Conservation (phyloP, 2,329 filamentous ascomycete genomes). For the Curvularia sp. region DNA sequence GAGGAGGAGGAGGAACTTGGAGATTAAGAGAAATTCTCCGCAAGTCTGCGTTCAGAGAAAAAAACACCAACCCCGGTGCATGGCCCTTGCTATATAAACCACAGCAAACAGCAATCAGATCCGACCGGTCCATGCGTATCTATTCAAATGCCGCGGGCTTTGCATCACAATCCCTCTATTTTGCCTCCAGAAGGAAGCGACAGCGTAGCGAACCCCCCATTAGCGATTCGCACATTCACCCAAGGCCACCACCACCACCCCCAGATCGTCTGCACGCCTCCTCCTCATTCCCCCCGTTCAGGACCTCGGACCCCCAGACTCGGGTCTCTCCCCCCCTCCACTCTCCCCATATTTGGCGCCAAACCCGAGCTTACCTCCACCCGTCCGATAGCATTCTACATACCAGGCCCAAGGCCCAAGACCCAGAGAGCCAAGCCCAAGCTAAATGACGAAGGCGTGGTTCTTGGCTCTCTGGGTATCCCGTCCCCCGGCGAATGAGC, state of each 20-base stretch:
- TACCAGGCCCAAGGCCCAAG: too few species aligned
- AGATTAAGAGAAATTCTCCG: slow-evolving; percentile 18
- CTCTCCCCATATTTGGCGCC: background rate
- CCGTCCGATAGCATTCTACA: slow-evolving; percentile 3
- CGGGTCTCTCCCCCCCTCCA: background rate
- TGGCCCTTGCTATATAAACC: slow-evolving; percentile 32
- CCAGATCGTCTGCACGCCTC: background rate
- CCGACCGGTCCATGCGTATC: slow-evolving; percentile 28
- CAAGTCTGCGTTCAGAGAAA: slow-evolving; percentile 26
- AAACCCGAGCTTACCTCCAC: slow-evolving; percentile 6
- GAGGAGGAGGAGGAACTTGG: slow-evolving; percentile 10
- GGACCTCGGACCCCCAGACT: slow-evolving; percentile 16
- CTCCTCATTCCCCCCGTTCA: slow-evolving; percentile 1
- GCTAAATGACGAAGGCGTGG: slow-evolving; percentile 9
- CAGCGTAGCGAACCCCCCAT: too few species aligned
- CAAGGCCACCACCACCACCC: too few species aligned
- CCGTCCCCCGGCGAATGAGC: slow-evolving; percentile 17
- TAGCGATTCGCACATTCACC: too few species aligned
- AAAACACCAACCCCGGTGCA: slow-evolving; percentile 9
- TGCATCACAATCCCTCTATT: background rate
- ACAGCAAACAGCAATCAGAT: slow-evolving; percentile 18
- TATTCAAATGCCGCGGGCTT: background rate
- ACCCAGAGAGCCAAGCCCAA: slow-evolving; percentile 20
- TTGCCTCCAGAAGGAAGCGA: too few species aligned
- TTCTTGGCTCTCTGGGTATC: background rate